phyloP scores from a whole-genome alignment of 257 asterid genomes.

The Sherardia arvensis region DNA sequence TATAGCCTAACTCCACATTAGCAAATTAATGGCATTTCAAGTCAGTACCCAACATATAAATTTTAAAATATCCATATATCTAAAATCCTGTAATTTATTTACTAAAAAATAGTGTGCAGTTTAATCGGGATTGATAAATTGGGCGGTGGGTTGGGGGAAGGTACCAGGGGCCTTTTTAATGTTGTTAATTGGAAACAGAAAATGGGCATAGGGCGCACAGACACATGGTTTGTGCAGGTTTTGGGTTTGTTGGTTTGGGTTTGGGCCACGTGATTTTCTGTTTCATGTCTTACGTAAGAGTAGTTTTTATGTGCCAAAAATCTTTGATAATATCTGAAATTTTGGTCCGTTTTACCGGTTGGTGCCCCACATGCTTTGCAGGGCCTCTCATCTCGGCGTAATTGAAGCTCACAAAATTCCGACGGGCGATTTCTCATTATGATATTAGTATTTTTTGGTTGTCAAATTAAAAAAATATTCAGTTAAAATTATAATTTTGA shows the following conservation, averaged over 20 bases:
- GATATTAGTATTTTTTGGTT: too few relatives aligned
- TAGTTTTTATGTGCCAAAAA: background rate
- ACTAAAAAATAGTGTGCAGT: too few relatives aligned
- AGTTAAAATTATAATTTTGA: too few relatives aligned
- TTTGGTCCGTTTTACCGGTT: background rate
- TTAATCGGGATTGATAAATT: background rate
- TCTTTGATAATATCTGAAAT: background rate
- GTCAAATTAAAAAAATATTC: too few relatives aligned
- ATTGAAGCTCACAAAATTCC: background rate
- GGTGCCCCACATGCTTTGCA: background rate
- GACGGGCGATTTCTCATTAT: too few relatives aligned
- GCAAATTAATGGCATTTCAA: too few relatives aligned
- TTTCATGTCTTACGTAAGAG: background rate
- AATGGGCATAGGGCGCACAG: background rate
- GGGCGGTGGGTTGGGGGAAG: background rate
- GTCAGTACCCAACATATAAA: too few relatives aligned
- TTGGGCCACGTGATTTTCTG: conserved; percentile 8
- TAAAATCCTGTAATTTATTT: too few relatives aligned
- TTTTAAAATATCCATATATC: too few relatives aligned
- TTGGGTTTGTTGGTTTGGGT: background rate
- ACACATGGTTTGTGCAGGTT: background rate
- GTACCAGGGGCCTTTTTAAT: background rate
- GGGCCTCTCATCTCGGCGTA: background rate
- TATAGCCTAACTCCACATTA: too few relatives aligned
- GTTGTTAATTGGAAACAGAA: background rate